phyloP scores from a whole-genome alignment of 495 filamentous ascomycete genomes.

The Beverwykella pulmonaria region DNA sequence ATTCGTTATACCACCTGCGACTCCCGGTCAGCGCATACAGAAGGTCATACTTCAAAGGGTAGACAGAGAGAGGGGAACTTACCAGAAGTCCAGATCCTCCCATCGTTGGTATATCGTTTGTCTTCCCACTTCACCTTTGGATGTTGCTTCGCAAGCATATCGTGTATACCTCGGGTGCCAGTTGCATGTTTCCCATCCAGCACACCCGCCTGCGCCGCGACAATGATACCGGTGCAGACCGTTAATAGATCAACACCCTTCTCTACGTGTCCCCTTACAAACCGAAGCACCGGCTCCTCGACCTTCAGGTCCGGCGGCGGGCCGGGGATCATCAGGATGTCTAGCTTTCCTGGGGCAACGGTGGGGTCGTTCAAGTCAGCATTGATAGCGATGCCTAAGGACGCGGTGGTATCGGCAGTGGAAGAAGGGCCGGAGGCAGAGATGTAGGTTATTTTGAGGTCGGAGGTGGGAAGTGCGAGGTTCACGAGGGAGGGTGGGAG shows the following conservation, averaged over 20 bases:
- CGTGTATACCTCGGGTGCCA: slow-evolving; percentile 12
- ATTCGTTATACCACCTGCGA: slow-evolving; percentile 63
- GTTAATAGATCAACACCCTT: slow-evolving; percentile 29
- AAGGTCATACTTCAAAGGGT: background rate
- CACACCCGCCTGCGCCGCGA: slow-evolving; percentile 31
- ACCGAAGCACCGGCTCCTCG: slow-evolving; percentile 22
- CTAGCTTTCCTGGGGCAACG: slow-evolving; percentile 30
- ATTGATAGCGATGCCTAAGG: slow-evolving; percentile 13
- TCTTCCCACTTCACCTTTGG: slow-evolving; percentile 27
- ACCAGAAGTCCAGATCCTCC: slow-evolving; percentile 50
- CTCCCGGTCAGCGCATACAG: no score
- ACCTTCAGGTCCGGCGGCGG: slow-evolving; percentile 18
- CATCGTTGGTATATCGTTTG: slow-evolving; percentile 23
- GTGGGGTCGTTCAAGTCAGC: slow-evolving; percentile 17
- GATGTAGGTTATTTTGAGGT: slow-evolving; percentile 29
- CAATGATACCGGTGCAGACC: slow-evolving; percentile 30
- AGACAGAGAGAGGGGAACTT: slow-evolving; percentile 35
- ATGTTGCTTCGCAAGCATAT: slow-evolving; percentile 22
- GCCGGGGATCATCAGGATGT: slow-evolving; percentile 35
- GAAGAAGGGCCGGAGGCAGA: slow-evolving; percentile 8
- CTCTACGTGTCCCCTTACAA: slow-evolving; percentile 30
- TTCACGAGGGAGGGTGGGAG: slow-evolving; percentile 27
- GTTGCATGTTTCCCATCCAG: slow-evolving; percentile 35
- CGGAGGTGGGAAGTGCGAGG: slow-evolving; percentile 15
- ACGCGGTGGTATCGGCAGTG: slow-evolving; percentile 10